Percentiles rank a stretch among this genome's conserved stretches.
These are phyloP conservation scores for Curvularia verruculosa DNA, from an alignment of 2,329 filamentous ascomycete genomes.

Conservation along the genomic window DNA sequence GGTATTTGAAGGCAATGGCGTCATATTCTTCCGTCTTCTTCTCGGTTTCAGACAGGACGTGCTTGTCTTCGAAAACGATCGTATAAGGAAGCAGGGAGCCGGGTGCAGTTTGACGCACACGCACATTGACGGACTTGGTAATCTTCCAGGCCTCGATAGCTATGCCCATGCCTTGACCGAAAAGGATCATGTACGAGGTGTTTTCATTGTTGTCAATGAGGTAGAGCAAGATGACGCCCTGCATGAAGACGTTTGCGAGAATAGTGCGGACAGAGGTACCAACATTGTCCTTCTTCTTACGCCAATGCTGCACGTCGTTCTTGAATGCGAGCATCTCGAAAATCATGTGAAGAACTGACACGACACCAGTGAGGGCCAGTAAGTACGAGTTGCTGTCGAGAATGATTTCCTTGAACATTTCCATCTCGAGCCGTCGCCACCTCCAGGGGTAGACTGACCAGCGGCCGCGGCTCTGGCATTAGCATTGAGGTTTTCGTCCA, in stretches of 20 bases:
- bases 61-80: conserved; percentile 92
- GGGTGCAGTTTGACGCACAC: conserved; percentile 71
- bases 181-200: conserved; percentile 98
- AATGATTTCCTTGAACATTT: conserved; percentile 95
- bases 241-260: conserved; percentile 97
- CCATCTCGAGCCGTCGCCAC: conserved; percentile 91
- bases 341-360: conserved; percentile 88
- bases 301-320: conserved; percentile 95
- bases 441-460: conserved; percentile 72
- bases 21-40: conserved; percentile 99
- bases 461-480: conserved; percentile 76
- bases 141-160: conserved; percentile 89
- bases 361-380: conserved; percentile 80
- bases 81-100: conserved; percentile 78
- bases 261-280: conserved; percentile 96
- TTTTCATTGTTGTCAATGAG: conserved; percentile 96
- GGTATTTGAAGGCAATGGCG: conserved; percentile 95
- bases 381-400: conserved; percentile 94
- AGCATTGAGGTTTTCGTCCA: conserved; percentile 88
- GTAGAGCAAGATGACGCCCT: conserved; percentile 93
- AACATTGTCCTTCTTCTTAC: conserved; percentile 99
- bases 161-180: conserved; percentile 86
- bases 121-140: conserved; percentile 91
- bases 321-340: conserved; percentile 97
- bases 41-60: conserved; percentile 92